Percentiles rank a stretch among this genome's conserved stretches.
These are phyloP conservation scores for Acacia acuminata DNA, from an alignment of 306 rosid genomes.

Conservation along the genomic window DNA sequence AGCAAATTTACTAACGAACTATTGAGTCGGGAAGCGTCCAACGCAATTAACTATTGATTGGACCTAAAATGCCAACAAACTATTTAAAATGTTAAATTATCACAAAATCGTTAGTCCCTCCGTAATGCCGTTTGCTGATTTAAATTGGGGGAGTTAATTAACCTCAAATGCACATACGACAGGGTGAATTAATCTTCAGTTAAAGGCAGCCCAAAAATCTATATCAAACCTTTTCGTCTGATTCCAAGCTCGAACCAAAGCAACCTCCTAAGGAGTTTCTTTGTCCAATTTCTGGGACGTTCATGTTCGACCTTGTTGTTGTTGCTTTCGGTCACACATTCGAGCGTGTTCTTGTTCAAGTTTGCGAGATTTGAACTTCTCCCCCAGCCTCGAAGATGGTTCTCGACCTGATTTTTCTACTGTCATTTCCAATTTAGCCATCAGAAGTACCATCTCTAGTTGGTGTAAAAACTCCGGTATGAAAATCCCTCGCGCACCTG, in stretches of 20 bases:
- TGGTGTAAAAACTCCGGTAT: slow-evolving; percentile 60
- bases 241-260: slow-evolving; percentile 27
- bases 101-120: too few species aligned
- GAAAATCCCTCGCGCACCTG: slow-evolving; percentile 52
- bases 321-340: slow-evolving; percentile 89
- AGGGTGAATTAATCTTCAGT: too few species aligned
- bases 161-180: too few species aligned
- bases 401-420: slow-evolving; percentile 78
- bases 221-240: slow-evolving; percentile 28
- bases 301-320: slow-evolving; percentile 93
- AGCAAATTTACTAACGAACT: too few species aligned
- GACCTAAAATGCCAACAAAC: too few species aligned
- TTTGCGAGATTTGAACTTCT: slow-evolving; percentile 55
- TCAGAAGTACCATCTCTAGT: slow-evolving; percentile 55
- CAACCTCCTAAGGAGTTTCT: slow-evolving; percentile 61
- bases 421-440: slow-evolving; percentile 57
- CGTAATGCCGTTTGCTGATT: too few species aligned
- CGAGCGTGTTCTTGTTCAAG: slow-evolving; percentile 68
- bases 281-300: slow-evolving; percentile 62
- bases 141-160: too few species aligned
- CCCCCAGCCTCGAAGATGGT: slow-evolving; percentile 60
- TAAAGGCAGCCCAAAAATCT: too few species aligned
- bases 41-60: too few species aligned
- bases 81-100: too few species aligned
- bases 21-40: too few species aligned